Percentiles rank a stretch among this genome's conserved stretches.
Evolutionary conservation across 257 asterid species (phyloP).

Genomic region (Haberlea rhodopensis): DNA sequence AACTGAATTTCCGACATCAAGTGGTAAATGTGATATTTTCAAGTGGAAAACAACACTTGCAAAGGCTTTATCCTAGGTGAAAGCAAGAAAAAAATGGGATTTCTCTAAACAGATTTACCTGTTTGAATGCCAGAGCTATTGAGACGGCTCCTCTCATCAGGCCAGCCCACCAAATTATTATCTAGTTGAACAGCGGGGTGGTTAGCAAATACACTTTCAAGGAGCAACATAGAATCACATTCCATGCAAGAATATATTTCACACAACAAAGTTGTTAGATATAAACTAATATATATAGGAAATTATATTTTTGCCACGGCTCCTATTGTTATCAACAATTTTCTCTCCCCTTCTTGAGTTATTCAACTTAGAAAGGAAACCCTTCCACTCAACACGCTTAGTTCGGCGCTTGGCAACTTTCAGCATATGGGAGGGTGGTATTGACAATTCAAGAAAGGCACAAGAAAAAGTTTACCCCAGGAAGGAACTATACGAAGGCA

Average conservation of each 20-base stretch:
- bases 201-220: not conserved
- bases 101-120: slow-evolving; percentile 43
- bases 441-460: not conserved
- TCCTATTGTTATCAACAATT: too few relatives aligned
- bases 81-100: not conserved
- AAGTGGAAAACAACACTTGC: not conserved
- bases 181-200: not conserved
- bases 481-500: not conserved
- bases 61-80: too few relatives aligned
- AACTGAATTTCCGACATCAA: not conserved
- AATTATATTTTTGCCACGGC: too few relatives aligned
- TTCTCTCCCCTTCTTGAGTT: too few relatives aligned
- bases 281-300: too few relatives aligned
- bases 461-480: not conserved
- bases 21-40: not conserved
- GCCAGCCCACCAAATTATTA: slow-evolving; percentile 93
- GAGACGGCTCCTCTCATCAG: slow-evolving; percentile 99
- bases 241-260: too few relatives aligned
- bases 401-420: not conserved
- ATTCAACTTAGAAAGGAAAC: too few relatives aligned
- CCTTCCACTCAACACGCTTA: not conserved
- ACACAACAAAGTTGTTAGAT: too few relatives aligned
- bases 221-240: too few relatives aligned
- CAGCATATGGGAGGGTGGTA: too few relatives aligned
- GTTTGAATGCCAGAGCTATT: slow-evolving; percentile 90